phyloP scores from a whole-genome alignment of 768 basidiomycete genomes.

The Austroboletus eburneus region DNA sequence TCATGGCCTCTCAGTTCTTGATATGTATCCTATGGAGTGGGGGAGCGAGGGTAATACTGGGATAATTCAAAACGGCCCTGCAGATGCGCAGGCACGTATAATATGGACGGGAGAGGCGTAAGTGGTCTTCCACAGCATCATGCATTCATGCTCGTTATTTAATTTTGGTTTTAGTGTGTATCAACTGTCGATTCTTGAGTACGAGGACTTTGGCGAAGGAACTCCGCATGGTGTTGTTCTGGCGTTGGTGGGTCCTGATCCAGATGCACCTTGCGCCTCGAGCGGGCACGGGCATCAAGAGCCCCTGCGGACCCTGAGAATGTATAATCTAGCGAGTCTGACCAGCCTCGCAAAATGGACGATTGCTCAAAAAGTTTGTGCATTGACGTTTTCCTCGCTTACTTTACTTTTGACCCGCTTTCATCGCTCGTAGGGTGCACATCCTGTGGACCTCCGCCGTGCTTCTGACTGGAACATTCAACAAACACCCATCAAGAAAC shows the following conservation, averaged over 20 bases:
- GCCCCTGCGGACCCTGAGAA: constrained; percentile 54
- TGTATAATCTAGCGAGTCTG: constrained; percentile 80
- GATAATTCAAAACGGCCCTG: constrained; percentile 52
- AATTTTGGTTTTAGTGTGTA: constrained; percentile 48
- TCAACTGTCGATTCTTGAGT: constrained; percentile 74
- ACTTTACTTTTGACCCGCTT: constrained; percentile 5
- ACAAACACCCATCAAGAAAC: constrained; percentile 41
- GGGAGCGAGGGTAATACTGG: constrained; percentile 39
- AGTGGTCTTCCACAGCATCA: constrained; percentile 16
- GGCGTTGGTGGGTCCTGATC: constrained; percentile 64
- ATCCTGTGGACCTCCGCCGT: constrained; percentile 57
- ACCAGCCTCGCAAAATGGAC: constrained; percentile 74
- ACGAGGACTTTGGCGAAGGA: constrained; percentile 51
- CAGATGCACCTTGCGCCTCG: constrained; percentile 37
- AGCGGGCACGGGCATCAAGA: constrained; percentile 50
- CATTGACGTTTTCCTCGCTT: neutral
- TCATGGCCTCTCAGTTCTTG: constrained; percentile 74
- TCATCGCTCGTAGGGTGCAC: constrained; percentile 40
- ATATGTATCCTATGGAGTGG: constrained; percentile 79
- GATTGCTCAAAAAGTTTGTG: constrained; percentile 57
- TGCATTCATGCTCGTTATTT: neutral
- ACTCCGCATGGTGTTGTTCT: constrained; percentile 72
- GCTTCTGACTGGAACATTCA: constrained; percentile 50
- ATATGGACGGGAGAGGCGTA: constrained; percentile 82
- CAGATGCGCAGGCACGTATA: constrained; percentile 60